Evolutionary conservation across 2,329 filamentous ascomycete genomes (phyloP), one percentile per base, ranked within the genome.

Genomic region (Sclerotinia borealis): DNA sequence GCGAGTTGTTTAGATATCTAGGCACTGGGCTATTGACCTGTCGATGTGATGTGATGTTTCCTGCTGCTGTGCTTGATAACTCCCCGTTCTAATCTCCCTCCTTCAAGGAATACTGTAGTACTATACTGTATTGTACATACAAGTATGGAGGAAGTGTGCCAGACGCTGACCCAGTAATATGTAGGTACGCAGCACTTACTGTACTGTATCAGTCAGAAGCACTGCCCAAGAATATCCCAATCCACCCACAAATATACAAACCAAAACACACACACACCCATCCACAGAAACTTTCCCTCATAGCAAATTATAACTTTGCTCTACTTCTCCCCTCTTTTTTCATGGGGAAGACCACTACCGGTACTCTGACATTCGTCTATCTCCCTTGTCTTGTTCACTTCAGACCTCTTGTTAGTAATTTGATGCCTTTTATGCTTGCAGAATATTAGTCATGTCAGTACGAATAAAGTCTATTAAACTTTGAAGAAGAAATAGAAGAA

Each of bases 331-430:
- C 27, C 39, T n/a, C 39, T 45, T 10, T 31, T 56, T 56, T 56
- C 39, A 27, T 56, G 52, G 52, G 52, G 52, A 56, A 56, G 52
- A 19, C 34, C 8, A 45, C 8, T 45, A 56, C 52, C 52, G 52
- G 39, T 56, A 45, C 52, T 56, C 52, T 56, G n/a, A 55, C 11
- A 22, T 55, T 56, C 31, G 19, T 51, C 49, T 51, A 29, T n/a
- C 8, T 39, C 13, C 37, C 51, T 36, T 41, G 36, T 43, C 39
- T 56, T 31, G 25, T 34, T 27, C 27, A 41, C 19, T 22, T 39
- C 7, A n/a, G 47, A 34, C 17, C 19, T 13, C 29, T 34, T n/a
- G n/a, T n/a, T 50, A 43, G 37, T 31, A 34, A 43, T n/a, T 31
- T 22, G 19, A 11, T 36, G 15, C 13, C 50, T 22, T 31, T 34